phyloP scores from a whole-genome alignment of 352 stramenopile species.

The Plasmopara viticola region DNA sequence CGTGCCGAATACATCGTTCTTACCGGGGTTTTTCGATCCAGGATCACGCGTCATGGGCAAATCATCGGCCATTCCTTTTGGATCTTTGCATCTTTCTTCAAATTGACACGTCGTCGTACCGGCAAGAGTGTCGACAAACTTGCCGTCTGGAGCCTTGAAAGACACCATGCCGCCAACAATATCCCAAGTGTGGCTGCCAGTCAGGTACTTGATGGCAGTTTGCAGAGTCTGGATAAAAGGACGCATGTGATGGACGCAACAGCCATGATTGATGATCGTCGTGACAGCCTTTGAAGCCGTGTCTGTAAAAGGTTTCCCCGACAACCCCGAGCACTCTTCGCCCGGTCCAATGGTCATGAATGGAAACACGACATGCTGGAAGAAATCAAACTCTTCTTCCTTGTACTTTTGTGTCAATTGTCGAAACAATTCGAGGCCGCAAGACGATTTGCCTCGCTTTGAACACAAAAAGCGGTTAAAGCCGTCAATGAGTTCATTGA shows the following conservation, averaged over 20 bases:
- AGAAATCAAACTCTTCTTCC: constrained; percentile 26
- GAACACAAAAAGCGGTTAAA: constrained; percentile 46
- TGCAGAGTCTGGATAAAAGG: constrained; percentile 39
- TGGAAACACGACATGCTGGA: constrained; percentile 40
- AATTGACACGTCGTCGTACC: constrained; percentile 28
- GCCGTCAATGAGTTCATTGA: constrained; percentile 41
- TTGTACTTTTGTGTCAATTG: constrained; percentile 41
- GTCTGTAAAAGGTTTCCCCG: constrained; percentile 34
- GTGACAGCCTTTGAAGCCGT: constrained; percentile 27
- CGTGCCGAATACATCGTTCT: constrained; percentile 29
- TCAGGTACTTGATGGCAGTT: constrained; percentile 31
- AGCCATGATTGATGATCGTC: constrained; percentile 37
- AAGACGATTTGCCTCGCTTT: constrained; percentile 25
- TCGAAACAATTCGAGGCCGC: constrained; percentile 33
- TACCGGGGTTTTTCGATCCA: constrained; percentile 35
- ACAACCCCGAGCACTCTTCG: constrained; percentile 33
- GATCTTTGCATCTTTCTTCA: constrained; percentile 32
- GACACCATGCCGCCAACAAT: constrained; percentile 48
- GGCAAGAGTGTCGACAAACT: constrained; percentile 36
- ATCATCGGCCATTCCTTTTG: constrained; percentile 24
- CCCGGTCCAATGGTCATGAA: constrained; percentile 35
- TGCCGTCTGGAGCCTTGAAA: constrained; percentile 20
- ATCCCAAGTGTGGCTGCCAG: constrained; percentile 27
- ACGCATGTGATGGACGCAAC: constrained; percentile 37
- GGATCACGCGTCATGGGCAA: constrained; percentile 21